Evolutionary conservation across 2,329 filamentous ascomycete genomes (phyloP).

Genomic region (Nemania sp.): DNA sequence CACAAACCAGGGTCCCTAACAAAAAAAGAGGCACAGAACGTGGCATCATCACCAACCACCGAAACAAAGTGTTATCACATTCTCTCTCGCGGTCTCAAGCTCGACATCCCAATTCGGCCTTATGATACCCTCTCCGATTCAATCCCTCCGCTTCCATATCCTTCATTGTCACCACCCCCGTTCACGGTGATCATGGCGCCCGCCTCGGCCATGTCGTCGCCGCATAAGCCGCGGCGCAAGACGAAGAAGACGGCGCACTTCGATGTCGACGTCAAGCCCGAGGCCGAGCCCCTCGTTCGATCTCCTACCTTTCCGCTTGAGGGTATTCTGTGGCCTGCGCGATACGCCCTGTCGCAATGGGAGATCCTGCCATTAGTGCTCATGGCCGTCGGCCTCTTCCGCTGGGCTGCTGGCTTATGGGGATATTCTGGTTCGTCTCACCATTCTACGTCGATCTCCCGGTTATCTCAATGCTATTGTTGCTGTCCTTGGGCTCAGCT

Average conservation of each 20-base stretch:
- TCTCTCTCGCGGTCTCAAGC: no score
- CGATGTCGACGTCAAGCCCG: constrained; percentile 43
- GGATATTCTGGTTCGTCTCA: constrained; percentile 77
- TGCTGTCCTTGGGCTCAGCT: no score
- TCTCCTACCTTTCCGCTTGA: constrained; percentile 84
- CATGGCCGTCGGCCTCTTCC: constrained; percentile 87
- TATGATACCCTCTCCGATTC: constrained; percentile 29
- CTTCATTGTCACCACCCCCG: no score
- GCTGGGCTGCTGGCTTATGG: constrained; percentile 92
- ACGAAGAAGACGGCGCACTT: constrained; percentile 53
- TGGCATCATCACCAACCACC: constrained; percentile 3
- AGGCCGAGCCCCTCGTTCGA: constrained; percentile 54
- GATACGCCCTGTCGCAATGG: constrained; percentile 86
- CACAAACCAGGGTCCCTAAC: no score
- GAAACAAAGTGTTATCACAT: no score
- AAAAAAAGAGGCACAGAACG: no score
- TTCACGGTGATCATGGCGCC: constrained; percentile 51
- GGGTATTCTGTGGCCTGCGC: constrained; percentile 91
- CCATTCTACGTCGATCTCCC: background rate
- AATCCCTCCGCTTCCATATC: no score
- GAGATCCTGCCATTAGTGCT: constrained; percentile 83
- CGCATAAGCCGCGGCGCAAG: constrained; percentile 64
- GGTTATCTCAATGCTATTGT: background rate
- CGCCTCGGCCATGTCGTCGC: constrained; percentile 50
- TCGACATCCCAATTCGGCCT: background rate